A percentile compares a stretch with the other conserved stretches of the same genome.
These are phyloP conservation scores for Psilocybe subaeruginosa DNA, from an alignment of 768 basidiomycete genomes.

Conservation along the genomic window DNA sequence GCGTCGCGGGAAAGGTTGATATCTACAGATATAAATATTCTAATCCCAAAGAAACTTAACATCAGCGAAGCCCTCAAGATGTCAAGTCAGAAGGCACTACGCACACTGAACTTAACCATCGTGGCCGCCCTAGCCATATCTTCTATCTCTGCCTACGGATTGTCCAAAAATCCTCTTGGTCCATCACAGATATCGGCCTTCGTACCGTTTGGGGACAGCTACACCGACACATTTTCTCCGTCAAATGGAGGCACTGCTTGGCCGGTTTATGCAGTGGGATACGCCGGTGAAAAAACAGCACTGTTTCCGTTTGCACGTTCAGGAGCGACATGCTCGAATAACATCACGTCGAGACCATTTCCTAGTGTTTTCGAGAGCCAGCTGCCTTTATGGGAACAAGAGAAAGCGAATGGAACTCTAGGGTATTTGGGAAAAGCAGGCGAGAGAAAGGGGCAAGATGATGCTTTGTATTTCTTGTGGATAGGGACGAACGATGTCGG, in stretches of 20 bases:
- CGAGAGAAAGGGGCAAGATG: neutral
- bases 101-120: neutral
- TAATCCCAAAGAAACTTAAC: too few species aligned
- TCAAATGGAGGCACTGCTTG: conserved; percentile 51
- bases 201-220: conserved; percentile 66
- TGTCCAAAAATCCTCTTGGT: conserved; percentile 7
- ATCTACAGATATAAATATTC: too few species aligned
- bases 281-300: conserved; percentile 4
- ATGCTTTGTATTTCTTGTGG: conserved; percentile 59
- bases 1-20: too few species aligned
- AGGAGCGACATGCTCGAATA: conserved; percentile 69
- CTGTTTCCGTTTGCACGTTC: conserved; percentile 60
- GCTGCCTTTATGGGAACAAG: conserved; percentile 40
- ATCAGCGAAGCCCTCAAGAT: too few species aligned
- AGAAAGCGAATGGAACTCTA: conserved; percentile 33
- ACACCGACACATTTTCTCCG: conserved; percentile 50
- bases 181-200: conserved; percentile 27
- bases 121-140: neutral
- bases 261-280: conserved; percentile 42
- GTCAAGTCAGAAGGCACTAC: too few species aligned
- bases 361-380: conserved; percentile 61
- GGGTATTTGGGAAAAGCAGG: neutral
- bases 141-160: neutral
- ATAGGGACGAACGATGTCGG: conserved; percentile 74
- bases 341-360: conserved; percentile 56